A percentile compares a stretch with the other conserved stretches of the same genome.
Evolutionary conservation across 164 flowering plant species (phyloP).

Genomic region (Platanus orientalis): DNA sequence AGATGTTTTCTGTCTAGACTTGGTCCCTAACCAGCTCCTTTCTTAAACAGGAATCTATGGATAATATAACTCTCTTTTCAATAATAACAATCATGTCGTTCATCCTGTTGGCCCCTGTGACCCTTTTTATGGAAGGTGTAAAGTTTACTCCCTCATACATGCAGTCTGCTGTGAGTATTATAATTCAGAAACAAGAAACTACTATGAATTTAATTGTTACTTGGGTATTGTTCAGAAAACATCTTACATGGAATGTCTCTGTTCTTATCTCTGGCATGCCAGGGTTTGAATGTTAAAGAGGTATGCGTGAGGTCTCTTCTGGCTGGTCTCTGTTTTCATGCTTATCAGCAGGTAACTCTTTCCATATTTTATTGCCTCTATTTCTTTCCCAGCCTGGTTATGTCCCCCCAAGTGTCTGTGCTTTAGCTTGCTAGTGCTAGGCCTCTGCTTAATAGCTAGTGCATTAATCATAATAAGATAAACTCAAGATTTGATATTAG

Average conservation of each 20-base stretch:
- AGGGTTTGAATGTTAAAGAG: slow-evolving; percentile 76
- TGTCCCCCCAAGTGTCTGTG: not conserved
- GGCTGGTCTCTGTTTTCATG: slow-evolving; percentile 94
- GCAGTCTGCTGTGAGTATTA: slow-evolving; percentile 53
- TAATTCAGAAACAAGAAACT: not conserved
- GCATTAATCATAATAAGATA: too few species aligned
- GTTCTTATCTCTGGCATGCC: slow-evolving; percentile 9
- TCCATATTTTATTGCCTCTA: not conserved
- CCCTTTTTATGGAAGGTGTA: slow-evolving; percentile 63
- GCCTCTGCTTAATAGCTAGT: not conserved
- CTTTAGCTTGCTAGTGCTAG: slow-evolving; percentile 1
- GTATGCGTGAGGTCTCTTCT: slow-evolving; percentile 55
- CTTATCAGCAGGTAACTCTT: slow-evolving; percentile 84
- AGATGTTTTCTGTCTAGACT: not conserved
- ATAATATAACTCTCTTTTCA: slow-evolving; percentile 72
- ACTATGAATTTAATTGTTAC: too few species aligned
- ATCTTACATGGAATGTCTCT: not conserved
- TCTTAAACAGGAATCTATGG: slow-evolving; percentile 73
- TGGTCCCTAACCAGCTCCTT: slow-evolving; percentile 11
- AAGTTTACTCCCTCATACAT: slow-evolving; percentile 64
- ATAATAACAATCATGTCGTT: slow-evolving; percentile 69
- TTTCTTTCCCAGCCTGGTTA: not conserved
- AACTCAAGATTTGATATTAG: too few species aligned
- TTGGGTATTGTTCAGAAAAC: not conserved
- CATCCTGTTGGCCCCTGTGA: slow-evolving; percentile 45